phyloP scores from a whole-genome alignment of 164 flowering plant genomes.

The Tinospora cordifolia region DNA sequence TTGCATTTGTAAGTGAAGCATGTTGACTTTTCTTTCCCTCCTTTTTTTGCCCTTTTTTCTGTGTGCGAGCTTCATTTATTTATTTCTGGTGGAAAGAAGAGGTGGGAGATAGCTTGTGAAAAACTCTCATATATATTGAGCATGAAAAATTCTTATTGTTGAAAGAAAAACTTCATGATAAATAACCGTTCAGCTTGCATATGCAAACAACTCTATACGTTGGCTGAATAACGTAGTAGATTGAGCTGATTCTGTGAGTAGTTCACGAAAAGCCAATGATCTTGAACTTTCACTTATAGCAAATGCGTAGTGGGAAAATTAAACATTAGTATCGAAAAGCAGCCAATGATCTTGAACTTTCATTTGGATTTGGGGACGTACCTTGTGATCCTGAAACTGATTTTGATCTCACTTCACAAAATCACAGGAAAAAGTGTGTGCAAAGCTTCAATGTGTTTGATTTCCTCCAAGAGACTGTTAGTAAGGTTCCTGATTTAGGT shows the following conservation, averaged over 20 bases:
- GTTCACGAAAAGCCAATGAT: background rate
- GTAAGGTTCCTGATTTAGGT: slow-evolving; percentile 90
- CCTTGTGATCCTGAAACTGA: background rate
- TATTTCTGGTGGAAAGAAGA: too few relatives aligned
- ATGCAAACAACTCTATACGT: too few relatives aligned
- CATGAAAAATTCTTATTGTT: too few relatives aligned
- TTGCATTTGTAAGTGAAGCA: slow-evolving; percentile 54
- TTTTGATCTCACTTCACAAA: background rate
- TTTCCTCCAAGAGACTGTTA: slow-evolving; percentile 83
- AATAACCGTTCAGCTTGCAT: too few relatives aligned
- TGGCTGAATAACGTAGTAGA: too few relatives aligned
- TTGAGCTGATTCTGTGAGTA: background rate
- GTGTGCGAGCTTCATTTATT: too few relatives aligned
- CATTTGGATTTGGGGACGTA: too few relatives aligned
- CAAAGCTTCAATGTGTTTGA: slow-evolving; percentile 88
- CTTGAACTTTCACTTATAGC: background rate
- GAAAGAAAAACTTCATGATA: too few relatives aligned
- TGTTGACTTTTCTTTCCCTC: background rate
- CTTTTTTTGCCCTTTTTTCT: too few relatives aligned
- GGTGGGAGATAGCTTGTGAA: too few relatives aligned
- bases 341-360: background rate
- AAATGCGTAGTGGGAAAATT: background rate
- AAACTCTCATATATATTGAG: too few relatives aligned
- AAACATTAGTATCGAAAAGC: background rate
- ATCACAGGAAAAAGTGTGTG: slow-evolving; percentile 58